Conservation (phyloP, 768 basidiomycete species). For the Auriculariales sp. region DNA sequence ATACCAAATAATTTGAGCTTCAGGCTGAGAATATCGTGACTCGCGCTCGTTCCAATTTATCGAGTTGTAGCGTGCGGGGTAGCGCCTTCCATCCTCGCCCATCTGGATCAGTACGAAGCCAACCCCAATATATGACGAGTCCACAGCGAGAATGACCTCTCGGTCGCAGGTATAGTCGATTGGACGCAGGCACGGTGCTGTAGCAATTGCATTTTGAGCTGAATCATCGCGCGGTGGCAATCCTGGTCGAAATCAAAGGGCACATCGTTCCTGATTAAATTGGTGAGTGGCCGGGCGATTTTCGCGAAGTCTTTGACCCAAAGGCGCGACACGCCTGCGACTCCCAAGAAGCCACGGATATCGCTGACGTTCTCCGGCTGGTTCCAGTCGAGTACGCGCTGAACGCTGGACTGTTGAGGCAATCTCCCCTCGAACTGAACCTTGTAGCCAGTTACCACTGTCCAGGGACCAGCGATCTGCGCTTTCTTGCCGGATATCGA, state of each 20-base stretch:
- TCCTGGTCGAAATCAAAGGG: slow-evolving; percentile 18
- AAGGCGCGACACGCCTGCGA: slow-evolving; percentile 8
- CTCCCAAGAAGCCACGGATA: slow-evolving; percentile 15
- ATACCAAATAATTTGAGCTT: slow-evolving; percentile 17
- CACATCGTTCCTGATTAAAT: slow-evolving; percentile 11
- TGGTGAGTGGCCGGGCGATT: slow-evolving; percentile 8
- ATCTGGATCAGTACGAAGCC: slow-evolving; percentile 16
- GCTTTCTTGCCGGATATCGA: slow-evolving; percentile 25
- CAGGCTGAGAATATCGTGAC: slow-evolving; percentile 10
- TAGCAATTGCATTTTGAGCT: slow-evolving; percentile 15
- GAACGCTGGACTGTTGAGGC: slow-evolving; percentile 14
- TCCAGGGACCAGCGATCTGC: slow-evolving; percentile 13
- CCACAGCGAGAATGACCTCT: slow-evolving; percentile 12
- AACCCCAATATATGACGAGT: slow-evolving; percentile 12
- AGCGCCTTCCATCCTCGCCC: slow-evolving; percentile 6
- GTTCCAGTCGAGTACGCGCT: slow-evolving; percentile 14
- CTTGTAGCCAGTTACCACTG: slow-evolving; percentile 21
- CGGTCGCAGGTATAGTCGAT: slow-evolving; percentile 17
- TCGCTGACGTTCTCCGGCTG: slow-evolving; percentile 8
- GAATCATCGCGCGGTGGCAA: slow-evolving; percentile 14
- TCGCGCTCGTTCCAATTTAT: slow-evolving; percentile 21
- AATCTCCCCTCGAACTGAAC: slow-evolving; percentile 21
- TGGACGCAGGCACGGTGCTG: slow-evolving; percentile 15
- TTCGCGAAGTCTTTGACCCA: slow-evolving; percentile 14
- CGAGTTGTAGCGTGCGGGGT: slow-evolving; percentile 22